Evolutionary conservation across 2,329 filamentous ascomycete genomes (phyloP), one percentile per base, ranked within the genome.

Genomic region (Fusarium sulawesiense): DNA sequence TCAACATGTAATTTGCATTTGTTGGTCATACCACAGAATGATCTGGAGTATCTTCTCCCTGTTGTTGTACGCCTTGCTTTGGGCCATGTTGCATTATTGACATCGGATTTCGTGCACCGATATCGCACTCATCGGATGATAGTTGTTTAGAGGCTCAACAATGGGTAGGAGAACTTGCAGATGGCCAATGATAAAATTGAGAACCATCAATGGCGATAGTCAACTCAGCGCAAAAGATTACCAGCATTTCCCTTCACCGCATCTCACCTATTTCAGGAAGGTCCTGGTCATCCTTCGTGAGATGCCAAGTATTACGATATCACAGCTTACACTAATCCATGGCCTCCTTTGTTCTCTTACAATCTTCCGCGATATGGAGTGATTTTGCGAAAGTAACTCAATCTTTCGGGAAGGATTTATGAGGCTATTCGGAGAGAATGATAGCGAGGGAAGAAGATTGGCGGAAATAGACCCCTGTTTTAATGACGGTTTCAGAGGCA

Each of bases 401-500:
- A 23, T 29, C 21, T 13, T 18, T 23, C 0, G 20, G 11, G 20
- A 6, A 16, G 13, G 46, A 49, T 20, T 29, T 47, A 23, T 21
- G 30, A 58, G 57, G 60, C 62, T 60, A 65, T 70, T 70, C 56
- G 34, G 48, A 58, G 14, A 9, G 16, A 27, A 37, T 25, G 30
- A 60, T 44, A 21, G 14, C 20, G 13, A 20, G 16, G 13, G 50
- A 51, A 27, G 30, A 51, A 16, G 49, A 68, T 51, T 48, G 49
- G 56, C 42, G 49, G 48, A 42, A 57, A 56, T 27, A 40, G 21
- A 34, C 45, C 63, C 59, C 66, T 57, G 68, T 45, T 55, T 18
- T 45, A 32, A 53, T 18, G 48, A 46, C 37, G 51, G 68, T 71
- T 71, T 70, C 68, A 70, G 27, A 51, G 32, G 42, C 40, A 67